Evolutionary conservation across 176 grass and related monocot species (phyloP).

Genomic region (Saccharum officinarum): DNA sequence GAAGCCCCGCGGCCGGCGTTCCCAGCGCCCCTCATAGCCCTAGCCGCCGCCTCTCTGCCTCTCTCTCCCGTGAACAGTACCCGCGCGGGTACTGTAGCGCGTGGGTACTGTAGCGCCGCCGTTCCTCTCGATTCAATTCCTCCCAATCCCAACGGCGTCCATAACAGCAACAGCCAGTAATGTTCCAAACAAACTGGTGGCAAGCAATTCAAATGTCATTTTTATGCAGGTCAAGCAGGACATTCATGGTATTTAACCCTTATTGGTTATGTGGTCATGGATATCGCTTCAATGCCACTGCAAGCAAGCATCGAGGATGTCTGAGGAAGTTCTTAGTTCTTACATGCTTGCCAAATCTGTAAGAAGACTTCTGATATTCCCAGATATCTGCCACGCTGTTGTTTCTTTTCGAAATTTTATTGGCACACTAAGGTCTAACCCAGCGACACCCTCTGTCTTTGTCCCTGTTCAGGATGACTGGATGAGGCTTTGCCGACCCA

Average conservation of each 20-base stretch:
- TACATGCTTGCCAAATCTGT: neutral
- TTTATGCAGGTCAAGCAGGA: neutral
- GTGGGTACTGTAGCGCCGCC: no score
- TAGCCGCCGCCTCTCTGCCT: no score
- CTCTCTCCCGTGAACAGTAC: no score
- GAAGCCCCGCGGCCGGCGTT: no score
- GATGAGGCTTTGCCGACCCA: neutral
- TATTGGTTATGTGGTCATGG: neutral
- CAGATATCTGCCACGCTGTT: neutral
- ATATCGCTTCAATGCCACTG: neutral
- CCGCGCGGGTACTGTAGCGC: no score
- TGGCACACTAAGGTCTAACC: neutral
- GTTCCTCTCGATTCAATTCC: no score
- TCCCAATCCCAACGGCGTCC: no score
- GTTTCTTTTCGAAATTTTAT: neutral
- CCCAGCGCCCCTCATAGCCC: no score
- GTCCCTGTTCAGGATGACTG: constrained; percentile 29
- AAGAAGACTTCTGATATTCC: neutral
- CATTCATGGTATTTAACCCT: neutral
- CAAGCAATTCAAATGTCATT: constrained; percentile 6
- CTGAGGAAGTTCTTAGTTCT: neutral
- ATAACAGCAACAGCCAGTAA: constrained; percentile 10
- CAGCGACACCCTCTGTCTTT: neutral
- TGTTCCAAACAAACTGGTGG: neutral
- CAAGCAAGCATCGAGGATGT: neutral